These are phyloP conservation scores for Linum usitatissimum DNA, from an alignment of 345 rosid species.

Conservation along the genomic window DNA sequence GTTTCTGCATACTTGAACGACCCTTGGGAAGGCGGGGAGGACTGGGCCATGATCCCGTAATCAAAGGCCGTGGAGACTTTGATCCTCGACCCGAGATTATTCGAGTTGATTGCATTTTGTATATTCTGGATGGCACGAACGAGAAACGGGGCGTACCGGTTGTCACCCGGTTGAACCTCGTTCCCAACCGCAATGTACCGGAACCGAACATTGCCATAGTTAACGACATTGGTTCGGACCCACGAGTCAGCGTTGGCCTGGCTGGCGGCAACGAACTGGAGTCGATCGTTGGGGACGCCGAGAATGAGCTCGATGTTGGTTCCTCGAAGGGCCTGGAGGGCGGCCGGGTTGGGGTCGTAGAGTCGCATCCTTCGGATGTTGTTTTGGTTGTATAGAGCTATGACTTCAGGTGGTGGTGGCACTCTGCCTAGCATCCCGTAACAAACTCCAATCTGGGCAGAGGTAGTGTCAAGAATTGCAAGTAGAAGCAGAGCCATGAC, in stretches of 20 bases:
- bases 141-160: slow-evolving; percentile 18
- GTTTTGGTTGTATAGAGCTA: slow-evolving; percentile 34
- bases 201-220: slow-evolving; percentile 31
- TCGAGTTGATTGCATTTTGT: slow-evolving; percentile 19
- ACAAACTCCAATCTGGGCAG: slow-evolving; percentile 55
- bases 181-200: slow-evolving; percentile 55
- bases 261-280: slow-evolving; percentile 24
- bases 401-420: slow-evolving; percentile 39
- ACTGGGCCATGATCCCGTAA: slow-evolving; percentile 18
- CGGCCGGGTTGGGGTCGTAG: slow-evolving; percentile 17
- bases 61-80: slow-evolving; percentile 37
- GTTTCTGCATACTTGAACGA: not conserved
- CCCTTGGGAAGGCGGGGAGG: slow-evolving; percentile 42
- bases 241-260: slow-evolving; percentile 36
- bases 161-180: slow-evolving; percentile 28
- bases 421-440: slow-evolving; percentile 49
- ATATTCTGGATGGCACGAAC: slow-evolving; percentile 44
- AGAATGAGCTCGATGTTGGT: slow-evolving; percentile 40
- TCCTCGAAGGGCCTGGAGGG: slow-evolving; percentile 43
- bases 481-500: not conserved
- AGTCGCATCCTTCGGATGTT: slow-evolving; percentile 5
- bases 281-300: slow-evolving; percentile 30
- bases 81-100: slow-evolving; percentile 26
- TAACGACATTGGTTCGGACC: slow-evolving; percentile 35
- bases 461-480: slow-evolving; percentile 7